phyloP scores from a whole-genome alignment of 1,139 yeast species.

The Debaryomyces subglobosus region DNA sequence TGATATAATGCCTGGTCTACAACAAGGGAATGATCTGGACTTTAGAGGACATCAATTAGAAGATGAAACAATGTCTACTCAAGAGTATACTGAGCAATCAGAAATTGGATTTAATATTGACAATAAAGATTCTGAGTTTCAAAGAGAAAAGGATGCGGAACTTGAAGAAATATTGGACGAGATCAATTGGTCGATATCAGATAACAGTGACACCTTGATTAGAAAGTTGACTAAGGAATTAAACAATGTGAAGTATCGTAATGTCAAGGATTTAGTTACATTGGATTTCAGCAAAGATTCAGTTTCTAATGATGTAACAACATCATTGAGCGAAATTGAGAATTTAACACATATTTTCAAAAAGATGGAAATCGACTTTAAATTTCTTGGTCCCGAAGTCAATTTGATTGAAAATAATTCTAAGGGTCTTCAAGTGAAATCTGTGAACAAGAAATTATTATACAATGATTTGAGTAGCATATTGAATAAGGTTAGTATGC shows the following conservation, averaged over 20 bases:
- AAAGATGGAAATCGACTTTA: conserved; percentile 46
- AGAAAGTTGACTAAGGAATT: conserved; percentile 57
- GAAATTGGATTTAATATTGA: conserved; percentile 3
- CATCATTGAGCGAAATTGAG: conserved; percentile 65
- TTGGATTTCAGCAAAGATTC: conserved; percentile 45
- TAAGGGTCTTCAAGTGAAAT: conserved; percentile 81
- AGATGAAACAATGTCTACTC: conserved; percentile 13
- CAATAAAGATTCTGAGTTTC: conserved; percentile 3
- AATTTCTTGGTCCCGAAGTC: conserved; percentile 61
- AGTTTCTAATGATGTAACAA: conserved; percentile 37
- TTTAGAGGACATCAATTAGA: conserved; percentile 1
- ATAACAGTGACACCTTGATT: conserved; percentile 60
- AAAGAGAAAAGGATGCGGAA: conserved; percentile 42
- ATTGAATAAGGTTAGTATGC: conserved; percentile 68
- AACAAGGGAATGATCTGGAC: conserved; percentile 16
- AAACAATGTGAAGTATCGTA: conserved; percentile 39
- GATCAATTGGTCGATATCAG: conserved; percentile 70
- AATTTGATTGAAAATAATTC: conserved; percentile 74
- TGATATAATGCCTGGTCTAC: conserved; percentile 14
- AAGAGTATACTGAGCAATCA: conserved; percentile 13
- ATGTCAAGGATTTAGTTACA: conserved; percentile 39
- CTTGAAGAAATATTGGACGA: conserved; percentile 75
- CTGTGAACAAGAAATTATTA: conserved; percentile 75
- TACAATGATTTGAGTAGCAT: conserved; percentile 72
- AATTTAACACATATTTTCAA: conserved; percentile 56